Evolutionary conservation across 225 moss, liverwort and hornwort genomes (phyloP).

Genomic region (Anthoceros angustus): DNA sequence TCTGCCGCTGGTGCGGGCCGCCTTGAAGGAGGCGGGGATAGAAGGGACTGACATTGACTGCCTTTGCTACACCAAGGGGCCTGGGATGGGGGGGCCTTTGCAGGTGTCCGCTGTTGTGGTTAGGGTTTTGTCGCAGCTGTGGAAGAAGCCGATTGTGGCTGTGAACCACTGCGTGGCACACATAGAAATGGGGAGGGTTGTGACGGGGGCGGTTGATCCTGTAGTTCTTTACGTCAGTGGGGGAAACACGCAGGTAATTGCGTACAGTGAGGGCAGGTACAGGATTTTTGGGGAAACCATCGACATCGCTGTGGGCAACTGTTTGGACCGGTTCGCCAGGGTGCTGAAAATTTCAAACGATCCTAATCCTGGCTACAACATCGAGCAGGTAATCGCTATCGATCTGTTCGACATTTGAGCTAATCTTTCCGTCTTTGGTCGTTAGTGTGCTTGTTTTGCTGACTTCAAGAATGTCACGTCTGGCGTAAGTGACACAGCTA

Average conservation of each 20-base stretch:
- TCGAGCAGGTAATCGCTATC: constrained; percentile 86
- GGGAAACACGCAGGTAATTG: constrained; percentile 93
- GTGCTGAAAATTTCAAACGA: constrained; percentile 89
- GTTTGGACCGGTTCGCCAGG: constrained; percentile 82
- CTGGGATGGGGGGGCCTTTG: constrained; percentile 94
- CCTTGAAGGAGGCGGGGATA: constrained; percentile 54
- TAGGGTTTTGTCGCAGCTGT: constrained; percentile 62
- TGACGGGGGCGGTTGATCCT: constrained; percentile 75
- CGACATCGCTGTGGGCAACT: constrained; percentile 88
- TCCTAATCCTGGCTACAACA: constrained; percentile 88
- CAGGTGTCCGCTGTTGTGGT: constrained; percentile 84
- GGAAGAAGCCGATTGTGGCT: constrained; percentile 80
- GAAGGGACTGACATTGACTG: constrained; percentile 47
- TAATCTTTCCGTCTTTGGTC: neutral
- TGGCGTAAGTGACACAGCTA: constrained; percentile 37
- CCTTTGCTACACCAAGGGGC: constrained; percentile 83
- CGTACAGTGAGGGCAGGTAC: constrained; percentile 81
- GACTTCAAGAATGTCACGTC: neutral
- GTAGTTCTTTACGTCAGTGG: constrained; percentile 92
- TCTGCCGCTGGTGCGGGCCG: constrained; percentile 50
- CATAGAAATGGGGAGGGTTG: constrained; percentile 89
- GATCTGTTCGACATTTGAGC: neutral
- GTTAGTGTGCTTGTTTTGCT: no score
- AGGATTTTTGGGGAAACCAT: constrained; percentile 88
- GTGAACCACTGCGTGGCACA: constrained; percentile 92